Conservation (phyloP, 331 rosid species). For the Dryas integrifolia region DNA sequence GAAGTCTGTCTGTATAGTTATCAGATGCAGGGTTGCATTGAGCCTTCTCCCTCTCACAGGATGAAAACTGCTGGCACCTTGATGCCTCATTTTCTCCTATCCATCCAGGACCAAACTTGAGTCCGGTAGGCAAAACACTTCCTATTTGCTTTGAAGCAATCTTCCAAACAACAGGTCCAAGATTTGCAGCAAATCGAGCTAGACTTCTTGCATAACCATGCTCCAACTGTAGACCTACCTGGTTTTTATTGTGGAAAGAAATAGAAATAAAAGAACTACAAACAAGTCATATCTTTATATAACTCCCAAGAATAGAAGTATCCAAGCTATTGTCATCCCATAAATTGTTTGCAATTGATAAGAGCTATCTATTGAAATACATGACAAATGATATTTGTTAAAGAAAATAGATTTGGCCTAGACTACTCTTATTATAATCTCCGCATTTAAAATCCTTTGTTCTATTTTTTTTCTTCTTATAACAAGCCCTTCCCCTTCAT, state of each 20-base stretch:
- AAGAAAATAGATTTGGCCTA: neutral
- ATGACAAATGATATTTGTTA: neutral
- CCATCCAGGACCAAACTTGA: slow-evolving; percentile 65
- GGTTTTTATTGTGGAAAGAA: slow-evolving; percentile 21
- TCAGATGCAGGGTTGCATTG: slow-evolving; percentile 29
- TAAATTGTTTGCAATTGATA: neutral
- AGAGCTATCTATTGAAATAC: neutral
- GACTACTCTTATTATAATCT: neutral
- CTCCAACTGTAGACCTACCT: slow-evolving; percentile 69
- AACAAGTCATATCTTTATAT: neutral
- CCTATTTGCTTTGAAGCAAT: slow-evolving; percentile 68
- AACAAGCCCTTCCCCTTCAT: neutral
- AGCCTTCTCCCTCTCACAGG: slow-evolving; percentile 36
- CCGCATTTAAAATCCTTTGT: neutral
- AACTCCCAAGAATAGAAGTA: neutral
- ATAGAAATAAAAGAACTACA: neutral
- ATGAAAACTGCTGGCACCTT: slow-evolving; percentile 34
- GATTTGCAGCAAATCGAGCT: slow-evolving; percentile 75
- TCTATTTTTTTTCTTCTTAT: neutral
- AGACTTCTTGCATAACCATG: slow-evolving; percentile 83
- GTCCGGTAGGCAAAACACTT: slow-evolving; percentile 55
- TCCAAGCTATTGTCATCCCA: neutral
- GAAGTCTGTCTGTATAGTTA: slow-evolving; percentile 38
- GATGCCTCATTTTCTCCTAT: slow-evolving; percentile 45
- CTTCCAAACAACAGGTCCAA: slow-evolving; percentile 86